Conservation (phyloP, 2,329 filamentous ascomycete species). For the Mycosphaerelloides madeirae region DNA sequence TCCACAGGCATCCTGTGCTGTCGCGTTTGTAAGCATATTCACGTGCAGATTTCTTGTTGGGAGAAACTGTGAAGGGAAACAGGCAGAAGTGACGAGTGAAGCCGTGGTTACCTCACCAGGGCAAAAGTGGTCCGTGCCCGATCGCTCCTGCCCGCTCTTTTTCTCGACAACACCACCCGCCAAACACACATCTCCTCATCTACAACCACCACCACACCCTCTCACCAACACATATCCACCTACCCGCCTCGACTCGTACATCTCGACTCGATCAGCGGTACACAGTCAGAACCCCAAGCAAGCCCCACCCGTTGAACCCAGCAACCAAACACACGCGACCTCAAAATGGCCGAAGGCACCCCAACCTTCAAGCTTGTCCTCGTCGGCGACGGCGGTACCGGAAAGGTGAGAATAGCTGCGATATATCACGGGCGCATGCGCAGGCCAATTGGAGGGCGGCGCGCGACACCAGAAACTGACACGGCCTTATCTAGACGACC, state of each 20-base stretch:
- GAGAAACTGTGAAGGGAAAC: too few relatives aligned
- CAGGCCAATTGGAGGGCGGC: background rate
- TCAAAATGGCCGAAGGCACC: slow-evolving; percentile 22
- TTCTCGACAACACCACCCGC: too few relatives aligned
- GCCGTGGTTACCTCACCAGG: too few relatives aligned
- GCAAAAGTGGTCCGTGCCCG: too few relatives aligned
- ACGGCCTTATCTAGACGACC: slow-evolving; percentile 65
- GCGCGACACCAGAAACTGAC: slow-evolving; percentile 17
- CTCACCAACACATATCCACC: slow-evolving; percentile 1
- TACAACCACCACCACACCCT: background rate
- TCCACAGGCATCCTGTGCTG: too few relatives aligned
- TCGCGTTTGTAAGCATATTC: too few relatives aligned
- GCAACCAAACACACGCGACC: slow-evolving; percentile 5
- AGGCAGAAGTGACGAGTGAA: too few relatives aligned
- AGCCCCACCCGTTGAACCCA: background rate
- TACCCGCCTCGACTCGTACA: background rate
- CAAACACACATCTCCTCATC: background rate
- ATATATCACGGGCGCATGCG: background rate
- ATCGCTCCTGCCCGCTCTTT: too few relatives aligned
- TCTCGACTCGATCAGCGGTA: too few relatives aligned
- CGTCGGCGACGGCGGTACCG: slow-evolving; percentile 97
- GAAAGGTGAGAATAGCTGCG: slow-evolving; percentile 68
- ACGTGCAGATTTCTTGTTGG: too few relatives aligned
- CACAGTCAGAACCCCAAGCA: background rate
- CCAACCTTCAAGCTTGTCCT: slow-evolving; percentile 99